A percentile compares a stretch with the other conserved stretches of the same genome.
Conservation (phyloP, 1,284 basidiomycete species). For the Rhizoctonia solani region DNA sequence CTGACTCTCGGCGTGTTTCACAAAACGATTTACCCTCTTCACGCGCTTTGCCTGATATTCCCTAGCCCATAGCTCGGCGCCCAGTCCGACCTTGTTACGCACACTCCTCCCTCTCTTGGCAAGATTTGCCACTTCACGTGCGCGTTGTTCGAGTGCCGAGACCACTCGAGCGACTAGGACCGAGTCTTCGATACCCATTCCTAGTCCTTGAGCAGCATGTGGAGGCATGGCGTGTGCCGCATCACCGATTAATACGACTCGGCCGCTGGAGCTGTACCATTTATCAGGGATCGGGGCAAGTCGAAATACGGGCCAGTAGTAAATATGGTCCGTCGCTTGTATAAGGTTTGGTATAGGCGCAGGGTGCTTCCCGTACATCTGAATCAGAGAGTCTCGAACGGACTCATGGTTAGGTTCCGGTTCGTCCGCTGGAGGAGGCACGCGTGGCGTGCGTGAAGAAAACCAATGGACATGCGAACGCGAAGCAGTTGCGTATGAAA, state of each 20-base stretch:
- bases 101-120: slow-evolving; percentile 27
- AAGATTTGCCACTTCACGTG: slow-evolving; percentile 25
- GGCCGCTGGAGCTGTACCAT: slow-evolving; percentile 29
- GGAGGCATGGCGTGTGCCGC: slow-evolving; percentile 35
- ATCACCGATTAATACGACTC: slow-evolving; percentile 33
- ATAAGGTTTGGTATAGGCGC: slow-evolving; percentile 29
- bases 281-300: slow-evolving; percentile 19
- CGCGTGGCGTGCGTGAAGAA: slow-evolving; percentile 28
- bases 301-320: slow-evolving; percentile 35
- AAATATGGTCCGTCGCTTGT: slow-evolving; percentile 31
- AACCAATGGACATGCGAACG: slow-evolving; percentile 32
- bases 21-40: slow-evolving; percentile 16
- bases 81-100: slow-evolving; percentile 28
- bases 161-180: slow-evolving; percentile 22
- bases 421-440: slow-evolving; percentile 14
- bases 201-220: slow-evolving; percentile 31
- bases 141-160: slow-evolving; percentile 26
- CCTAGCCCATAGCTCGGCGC: slow-evolving; percentile 28
- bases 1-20: slow-evolving; percentile 31
- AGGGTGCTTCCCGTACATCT: slow-evolving; percentile 31
- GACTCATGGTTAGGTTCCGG: slow-evolving; percentile 23
- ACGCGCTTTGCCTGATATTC: slow-evolving; percentile 34
- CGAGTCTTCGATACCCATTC: slow-evolving; percentile 33
- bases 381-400: slow-evolving; percentile 16
- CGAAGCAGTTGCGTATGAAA: slow-evolving; percentile 28